Base-by-base conservation (phyloP, 1,139 yeast genomes). In the Yamadazyma taylorii region DNA sequence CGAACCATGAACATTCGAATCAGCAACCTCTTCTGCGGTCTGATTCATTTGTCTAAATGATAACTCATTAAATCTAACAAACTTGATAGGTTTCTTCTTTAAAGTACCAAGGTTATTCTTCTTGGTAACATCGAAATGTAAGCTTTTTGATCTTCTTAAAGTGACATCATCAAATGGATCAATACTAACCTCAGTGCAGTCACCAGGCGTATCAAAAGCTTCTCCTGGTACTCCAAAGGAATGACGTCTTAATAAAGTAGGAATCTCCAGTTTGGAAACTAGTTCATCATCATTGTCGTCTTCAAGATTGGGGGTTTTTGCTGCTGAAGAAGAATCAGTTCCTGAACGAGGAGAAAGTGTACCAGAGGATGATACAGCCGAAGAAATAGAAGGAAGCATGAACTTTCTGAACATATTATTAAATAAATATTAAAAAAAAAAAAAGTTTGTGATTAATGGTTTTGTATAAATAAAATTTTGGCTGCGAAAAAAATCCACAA, bases 101-200 rank as follows among this genome's bases (percentile, higher is more conserved):
- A 39, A 27, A 16, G 24, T 38, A 4, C 24, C 13, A 10, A 38
- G 11, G 16, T 33, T 33, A 11, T 11, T 4, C 13, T 32, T 36
- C 15, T 29, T 31, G 9, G 21, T 2, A 19, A 33, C 17, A 19
- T 21, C 43, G 17, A 36, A 34, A 5, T 39, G 45, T n/a, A 40
- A 36, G 27, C 46, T 46, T 23, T 33, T 44, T 25, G 38, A 39
- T 21, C 38, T 16, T 28, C 37, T 38, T 15, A 38, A 26, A 12
- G 35, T 29, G 8, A 30, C 21, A 22, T 14, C 22, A 4, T 47
- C 51, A 35, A 47, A 46, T 1, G 51, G 50, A 28, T 47, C 51
- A 22, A 47, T 43, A 35, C 47, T 46, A 2, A 25, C 9, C n/a
- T 47, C 50, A 16, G 41, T 41, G 17, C 38, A 34, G 7, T 34